Percentiles rank a stretch among this genome's conserved stretches.
Evolutionary conservation across 2,329 filamentous ascomycete genomes (phyloP).

Genomic region (Alternaria sp.): DNA sequence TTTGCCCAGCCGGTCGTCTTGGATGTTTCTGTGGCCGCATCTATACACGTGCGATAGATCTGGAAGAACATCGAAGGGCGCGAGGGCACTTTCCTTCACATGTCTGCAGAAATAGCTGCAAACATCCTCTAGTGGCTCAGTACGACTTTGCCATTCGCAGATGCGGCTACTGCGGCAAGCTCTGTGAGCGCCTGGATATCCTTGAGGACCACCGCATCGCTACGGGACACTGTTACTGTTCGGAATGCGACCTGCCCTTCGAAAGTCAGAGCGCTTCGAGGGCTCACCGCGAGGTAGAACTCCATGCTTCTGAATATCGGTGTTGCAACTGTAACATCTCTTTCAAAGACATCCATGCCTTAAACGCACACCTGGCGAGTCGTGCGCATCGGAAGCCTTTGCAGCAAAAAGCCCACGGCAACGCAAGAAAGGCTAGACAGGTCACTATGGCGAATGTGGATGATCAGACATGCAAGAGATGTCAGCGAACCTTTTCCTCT

Average conservation of each 20-base stretch:
- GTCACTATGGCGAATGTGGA: neutral
- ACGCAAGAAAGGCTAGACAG: neutral
- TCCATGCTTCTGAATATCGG: conserved; percentile 17
- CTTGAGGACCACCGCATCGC: conserved; percentile 16
- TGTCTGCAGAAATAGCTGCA: conserved; percentile 7
- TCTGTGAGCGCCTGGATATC: conserved; percentile 17
- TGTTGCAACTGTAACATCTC: conserved; percentile 25
- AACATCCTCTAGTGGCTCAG: conserved; percentile 11
- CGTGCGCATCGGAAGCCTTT: conserved; percentile 12
- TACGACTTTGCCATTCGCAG: conserved; percentile 6
- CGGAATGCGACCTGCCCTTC: conserved; percentile 17
- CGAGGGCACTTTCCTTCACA: conserved; percentile 20
- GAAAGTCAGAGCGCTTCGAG: conserved; percentile 11
- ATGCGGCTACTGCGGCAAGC: conserved; percentile 17
- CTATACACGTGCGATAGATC: conserved; percentile 11
- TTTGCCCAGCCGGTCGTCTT: neutral
- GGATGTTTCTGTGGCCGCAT: conserved; percentile 13
- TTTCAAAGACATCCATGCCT: conserved; percentile 18
- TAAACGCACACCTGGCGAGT: conserved; percentile 16
- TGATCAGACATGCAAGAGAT: conserved; percentile 11
- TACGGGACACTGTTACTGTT: conserved; percentile 20
- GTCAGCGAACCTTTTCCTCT: conserved; percentile 10
- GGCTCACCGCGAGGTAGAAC: conserved; percentile 1
- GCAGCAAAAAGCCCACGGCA: neutral
- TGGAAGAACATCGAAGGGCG: conserved; percentile 22